phyloP scores from a whole-genome alignment of 306 rosid genomes.

The Sicyos baderoa region DNA sequence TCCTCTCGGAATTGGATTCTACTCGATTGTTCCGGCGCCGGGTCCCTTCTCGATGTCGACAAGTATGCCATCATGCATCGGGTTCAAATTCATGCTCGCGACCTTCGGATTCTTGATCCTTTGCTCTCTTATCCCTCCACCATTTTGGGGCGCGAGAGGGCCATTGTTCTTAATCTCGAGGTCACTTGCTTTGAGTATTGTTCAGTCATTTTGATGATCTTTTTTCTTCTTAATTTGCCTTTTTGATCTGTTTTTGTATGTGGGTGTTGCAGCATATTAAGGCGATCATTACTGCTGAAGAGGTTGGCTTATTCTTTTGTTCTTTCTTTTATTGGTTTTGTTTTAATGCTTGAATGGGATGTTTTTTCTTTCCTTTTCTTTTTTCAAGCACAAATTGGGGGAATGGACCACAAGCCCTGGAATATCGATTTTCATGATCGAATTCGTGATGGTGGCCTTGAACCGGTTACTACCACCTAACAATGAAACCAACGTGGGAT shows the following conservation, averaged over 20 bases:
- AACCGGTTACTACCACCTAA: too few species aligned
- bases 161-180: constrained; percentile 92
- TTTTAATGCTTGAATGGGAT: not conserved
- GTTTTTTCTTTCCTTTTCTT: too few species aligned
- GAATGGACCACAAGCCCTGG: too few species aligned
- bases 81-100: constrained; percentile 87
- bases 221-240: not conserved
- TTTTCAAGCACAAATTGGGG: too few species aligned
- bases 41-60: constrained; percentile 64
- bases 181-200: constrained; percentile 17
- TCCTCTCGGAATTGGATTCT: constrained; percentile 73
- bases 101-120: constrained; percentile 86
- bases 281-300: constrained; percentile 92
- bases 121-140: constrained; percentile 81
- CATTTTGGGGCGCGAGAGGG: constrained; percentile 79
- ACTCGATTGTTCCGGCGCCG: constrained; percentile 49
- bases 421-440: too few species aligned
- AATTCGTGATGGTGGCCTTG: too few species aligned
- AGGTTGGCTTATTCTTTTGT: constrained; percentile 42
- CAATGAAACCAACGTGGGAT: not conserved
- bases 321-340: constrained; percentile 3
- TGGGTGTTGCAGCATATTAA: constrained; percentile 67
- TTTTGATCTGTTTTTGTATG: constrained; percentile 19
- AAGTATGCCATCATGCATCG: constrained; percentile 81
- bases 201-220: not conserved